phyloP scores from a whole-genome alignment of 495 filamentous ascomycete genomes.

The Bombardia bombarda region DNA sequence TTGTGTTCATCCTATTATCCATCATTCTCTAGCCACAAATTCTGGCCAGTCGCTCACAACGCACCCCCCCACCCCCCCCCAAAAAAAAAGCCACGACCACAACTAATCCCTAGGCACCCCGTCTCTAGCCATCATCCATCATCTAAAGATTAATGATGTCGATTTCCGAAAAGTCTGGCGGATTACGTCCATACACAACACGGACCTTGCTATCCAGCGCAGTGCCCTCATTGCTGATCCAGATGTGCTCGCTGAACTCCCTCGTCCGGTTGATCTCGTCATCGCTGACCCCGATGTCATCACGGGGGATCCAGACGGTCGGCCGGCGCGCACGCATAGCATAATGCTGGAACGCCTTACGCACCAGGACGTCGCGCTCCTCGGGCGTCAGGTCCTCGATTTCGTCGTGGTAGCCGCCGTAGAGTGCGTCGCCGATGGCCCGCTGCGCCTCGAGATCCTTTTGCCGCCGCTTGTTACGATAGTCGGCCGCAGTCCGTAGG shows the following conservation, averaged over 20 bases:
- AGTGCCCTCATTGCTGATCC: slow-evolving; percentile 89
- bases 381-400: slow-evolving; percentile 91
- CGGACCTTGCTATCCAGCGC: slow-evolving; percentile 75
- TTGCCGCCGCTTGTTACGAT: slow-evolving; percentile 31
- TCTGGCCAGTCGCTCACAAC: too few relatives aligned
- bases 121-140: too few relatives aligned
- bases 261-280: slow-evolving; percentile 79
- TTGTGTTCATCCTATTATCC: too few relatives aligned
- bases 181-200: slow-evolving; percentile 81
- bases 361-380: slow-evolving; percentile 79
- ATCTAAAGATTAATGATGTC: slow-evolving; percentile 80
- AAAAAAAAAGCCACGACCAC: too few relatives aligned
- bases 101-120: too few relatives aligned
- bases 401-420: slow-evolving; percentile 79
- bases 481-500: slow-evolving; percentile 26
- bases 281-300: slow-evolving; percentile 83
- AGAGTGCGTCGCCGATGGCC: slow-evolving; percentile 68
- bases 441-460: slow-evolving; percentile 61
- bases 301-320: slow-evolving; percentile 89
- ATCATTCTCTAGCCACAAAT: too few relatives aligned
- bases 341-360: slow-evolving; percentile 83
- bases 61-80: too few relatives aligned
- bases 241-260: slow-evolving; percentile 72
- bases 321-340: slow-evolving; percentile 80
- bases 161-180: slow-evolving; percentile 86